Conservation (phyloP, 1,139 yeast species). For the Yamadazyma friedrichii region DNA sequence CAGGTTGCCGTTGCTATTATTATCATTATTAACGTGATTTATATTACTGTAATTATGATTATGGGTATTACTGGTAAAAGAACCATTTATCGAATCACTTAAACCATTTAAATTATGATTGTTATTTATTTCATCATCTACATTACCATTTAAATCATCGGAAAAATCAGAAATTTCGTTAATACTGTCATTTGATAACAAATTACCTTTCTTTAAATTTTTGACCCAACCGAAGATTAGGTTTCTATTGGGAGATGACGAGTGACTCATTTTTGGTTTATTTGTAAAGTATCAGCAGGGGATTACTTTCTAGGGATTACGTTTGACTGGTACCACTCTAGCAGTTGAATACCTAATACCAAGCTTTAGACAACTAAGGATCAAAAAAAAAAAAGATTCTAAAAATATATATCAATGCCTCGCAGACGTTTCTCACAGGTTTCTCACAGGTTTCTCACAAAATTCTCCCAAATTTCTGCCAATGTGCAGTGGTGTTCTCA, state of each 20-base stretch:
- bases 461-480: no score
- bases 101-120: neutral
- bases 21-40: constrained; percentile 19
- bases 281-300: no score
- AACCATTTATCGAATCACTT: neutral
- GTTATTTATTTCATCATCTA: constrained; percentile 1
- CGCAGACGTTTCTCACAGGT: no score
- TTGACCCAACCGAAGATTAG: constrained; percentile 51
- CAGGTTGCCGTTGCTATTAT: neutral
- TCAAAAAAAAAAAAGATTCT: no score
- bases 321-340: neutral
- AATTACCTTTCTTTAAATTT: constrained; percentile 39
- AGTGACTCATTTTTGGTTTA: constrained; percentile 46
- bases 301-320: no score
- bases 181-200: constrained; percentile 40
- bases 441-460: no score
- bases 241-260: constrained; percentile 41
- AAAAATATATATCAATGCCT: no score
- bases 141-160: constrained; percentile 3
- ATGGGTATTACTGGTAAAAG: neutral
- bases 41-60: neutral
- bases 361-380: no score
- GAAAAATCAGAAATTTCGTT: constrained; percentile 32
- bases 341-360: neutral
- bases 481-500: no score